Evolutionary conservation across 345 rosid genomes (phyloP).

Genomic region (Zanthoxylum bungeanum): DNA sequence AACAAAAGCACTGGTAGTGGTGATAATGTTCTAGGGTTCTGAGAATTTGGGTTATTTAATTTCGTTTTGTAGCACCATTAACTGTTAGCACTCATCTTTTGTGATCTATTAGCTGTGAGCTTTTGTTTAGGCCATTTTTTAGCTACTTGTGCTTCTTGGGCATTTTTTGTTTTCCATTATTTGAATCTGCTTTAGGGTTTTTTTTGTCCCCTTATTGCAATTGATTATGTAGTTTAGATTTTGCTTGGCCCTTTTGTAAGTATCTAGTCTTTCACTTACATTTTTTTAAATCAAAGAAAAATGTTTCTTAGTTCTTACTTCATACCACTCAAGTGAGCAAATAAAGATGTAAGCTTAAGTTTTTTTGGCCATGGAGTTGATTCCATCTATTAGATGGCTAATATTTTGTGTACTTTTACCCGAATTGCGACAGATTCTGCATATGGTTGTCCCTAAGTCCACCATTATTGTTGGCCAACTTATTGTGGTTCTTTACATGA

Average conservation of each 20-base stretch:
- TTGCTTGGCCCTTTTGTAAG: neutral
- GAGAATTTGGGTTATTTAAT: conserved; percentile 20
- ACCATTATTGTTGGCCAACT: neutral
- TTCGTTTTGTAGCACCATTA: no score
- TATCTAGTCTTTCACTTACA: neutral
- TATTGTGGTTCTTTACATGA: neutral
- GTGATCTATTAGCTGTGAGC: neutral
- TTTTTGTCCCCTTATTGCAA: neutral
- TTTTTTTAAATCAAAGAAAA: no score
- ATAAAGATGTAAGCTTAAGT: neutral
- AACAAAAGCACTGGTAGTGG: conserved; percentile 25
- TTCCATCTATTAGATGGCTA: neutral
- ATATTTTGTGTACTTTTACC: no score
- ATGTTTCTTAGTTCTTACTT: no score
- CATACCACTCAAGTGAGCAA: neutral
- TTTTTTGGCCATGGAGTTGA: neutral
- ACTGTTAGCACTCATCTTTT: no score
- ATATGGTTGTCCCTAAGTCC: neutral
- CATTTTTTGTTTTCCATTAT: neutral
- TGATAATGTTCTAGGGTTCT: conserved; percentile 30
- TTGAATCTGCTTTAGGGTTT: neutral
- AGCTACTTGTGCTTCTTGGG: neutral
- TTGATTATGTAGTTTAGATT: no score
- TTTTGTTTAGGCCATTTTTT: neutral
- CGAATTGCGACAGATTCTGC: neutral